These are phyloP conservation scores for Lophiostoma macrostomum DNA, from an alignment of 495 filamentous ascomycete species.

Conservation along the genomic window DNA sequence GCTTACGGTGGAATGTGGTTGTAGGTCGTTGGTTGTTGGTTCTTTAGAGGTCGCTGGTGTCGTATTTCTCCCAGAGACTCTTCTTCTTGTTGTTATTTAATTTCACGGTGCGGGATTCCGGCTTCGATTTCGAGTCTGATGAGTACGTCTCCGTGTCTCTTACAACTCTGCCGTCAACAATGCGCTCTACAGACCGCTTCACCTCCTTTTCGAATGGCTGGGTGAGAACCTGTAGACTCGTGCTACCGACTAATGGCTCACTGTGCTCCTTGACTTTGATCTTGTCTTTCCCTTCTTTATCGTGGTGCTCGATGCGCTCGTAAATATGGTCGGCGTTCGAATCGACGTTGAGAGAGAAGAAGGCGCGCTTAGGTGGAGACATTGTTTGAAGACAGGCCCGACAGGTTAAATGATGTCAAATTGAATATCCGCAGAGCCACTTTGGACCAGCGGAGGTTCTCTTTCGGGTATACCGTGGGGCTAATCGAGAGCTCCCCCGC, in stretches of 20 bases:
- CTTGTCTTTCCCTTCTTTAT: slow-evolving; percentile 7
- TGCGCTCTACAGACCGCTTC: slow-evolving; percentile 5
- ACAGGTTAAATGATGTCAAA: slow-evolving; percentile 12
- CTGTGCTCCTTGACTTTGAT: background rate
- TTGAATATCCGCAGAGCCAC: background rate
- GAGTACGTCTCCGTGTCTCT: background rate
- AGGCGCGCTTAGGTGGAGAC: slow-evolving; percentile 14
- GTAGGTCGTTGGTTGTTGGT: slow-evolving; percentile 1
- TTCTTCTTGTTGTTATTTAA: background rate
- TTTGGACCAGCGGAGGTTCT: slow-evolving; percentile 20
- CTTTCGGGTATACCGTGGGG: slow-evolving; percentile 4
- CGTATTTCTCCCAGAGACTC: slow-evolving; percentile 12
- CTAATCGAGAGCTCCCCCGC: too few species aligned
- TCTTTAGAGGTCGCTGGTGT: slow-evolving; percentile 26
- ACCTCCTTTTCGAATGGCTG: slow-evolving; percentile 14
- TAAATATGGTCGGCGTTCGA: slow-evolving; percentile 10
- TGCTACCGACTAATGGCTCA: slow-evolving; percentile 5
- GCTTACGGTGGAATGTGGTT: background rate
- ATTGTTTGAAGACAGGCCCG: background rate
- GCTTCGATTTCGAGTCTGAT: background rate
- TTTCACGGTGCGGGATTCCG: background rate
- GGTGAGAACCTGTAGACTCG: slow-evolving; percentile 4
- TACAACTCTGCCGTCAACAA: slow-evolving; percentile 2
- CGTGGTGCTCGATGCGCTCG: slow-evolving; percentile 7
- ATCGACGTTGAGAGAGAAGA: slow-evolving; percentile 23